phyloP scores from a whole-genome alignment of 805 yeast species.

The Sugiyamaella smithiae region DNA sequence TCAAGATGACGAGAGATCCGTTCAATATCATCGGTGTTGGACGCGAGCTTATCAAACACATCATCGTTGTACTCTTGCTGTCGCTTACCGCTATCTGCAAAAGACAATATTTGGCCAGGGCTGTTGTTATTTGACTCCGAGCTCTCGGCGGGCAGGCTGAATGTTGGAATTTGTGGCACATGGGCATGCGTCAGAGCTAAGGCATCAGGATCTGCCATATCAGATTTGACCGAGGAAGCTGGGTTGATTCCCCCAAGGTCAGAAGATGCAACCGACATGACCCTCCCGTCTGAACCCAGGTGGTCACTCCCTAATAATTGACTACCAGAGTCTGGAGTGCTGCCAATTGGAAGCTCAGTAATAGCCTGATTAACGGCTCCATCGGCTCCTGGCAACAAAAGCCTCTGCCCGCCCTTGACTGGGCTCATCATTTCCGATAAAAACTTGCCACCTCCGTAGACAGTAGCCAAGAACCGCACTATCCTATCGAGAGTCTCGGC shows the following conservation, averaged over 20 bases:
- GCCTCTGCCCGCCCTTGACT: constrained; percentile 11
- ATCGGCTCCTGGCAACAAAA: constrained; percentile 15
- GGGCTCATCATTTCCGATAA: constrained; percentile 31
- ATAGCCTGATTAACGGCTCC: background rate
- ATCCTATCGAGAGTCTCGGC: constrained; percentile 86
- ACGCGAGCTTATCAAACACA: background rate
- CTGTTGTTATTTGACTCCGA: background rate
- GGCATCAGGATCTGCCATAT: background rate
- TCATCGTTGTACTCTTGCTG: background rate
- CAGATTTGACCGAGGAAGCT: background rate
- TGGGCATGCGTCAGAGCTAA: background rate
- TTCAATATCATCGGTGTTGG: constrained; percentile 21
- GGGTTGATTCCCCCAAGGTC: background rate
- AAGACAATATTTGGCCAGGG: background rate
- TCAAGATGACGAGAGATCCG: constrained; percentile 27
- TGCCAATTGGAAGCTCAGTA: background rate
- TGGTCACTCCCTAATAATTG: background rate
- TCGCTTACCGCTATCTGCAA: background rate
- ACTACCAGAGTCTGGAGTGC: background rate
- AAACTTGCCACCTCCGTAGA: constrained; percentile 63
- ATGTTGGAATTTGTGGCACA: background rate
- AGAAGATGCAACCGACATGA: background rate
- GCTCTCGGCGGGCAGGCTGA: background rate
- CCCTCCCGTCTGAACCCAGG: background rate
- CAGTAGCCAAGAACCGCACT: constrained; percentile 77